These are phyloP conservation scores for Flammula alnicola DNA, from an alignment of 1,284 basidiomycete genomes.

Conservation along the genomic window DNA sequence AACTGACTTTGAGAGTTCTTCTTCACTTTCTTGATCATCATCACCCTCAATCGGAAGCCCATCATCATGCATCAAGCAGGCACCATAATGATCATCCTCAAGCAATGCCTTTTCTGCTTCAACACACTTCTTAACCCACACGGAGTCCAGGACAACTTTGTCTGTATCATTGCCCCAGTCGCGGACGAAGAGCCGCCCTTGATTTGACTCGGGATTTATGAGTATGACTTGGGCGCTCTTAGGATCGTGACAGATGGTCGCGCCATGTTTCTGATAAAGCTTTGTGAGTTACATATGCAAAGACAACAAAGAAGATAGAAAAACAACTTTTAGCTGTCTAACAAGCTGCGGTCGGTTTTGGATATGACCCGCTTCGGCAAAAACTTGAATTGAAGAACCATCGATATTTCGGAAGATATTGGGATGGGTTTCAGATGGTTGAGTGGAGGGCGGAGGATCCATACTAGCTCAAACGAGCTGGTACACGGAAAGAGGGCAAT, in stretches of 20 bases:
- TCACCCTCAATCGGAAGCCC: slow-evolving; percentile 44
- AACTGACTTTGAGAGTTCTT: slow-evolving; percentile 35
- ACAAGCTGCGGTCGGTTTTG: slow-evolving; percentile 54
- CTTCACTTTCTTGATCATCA: slow-evolving; percentile 40
- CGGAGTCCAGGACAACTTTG: slow-evolving; percentile 52
- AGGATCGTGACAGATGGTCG: slow-evolving; percentile 49
- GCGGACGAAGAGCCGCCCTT: slow-evolving; percentile 56
- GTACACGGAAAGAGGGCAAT: no score
- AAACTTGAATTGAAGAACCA: slow-evolving; percentile 39
- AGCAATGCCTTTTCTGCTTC: slow-evolving; percentile 46
- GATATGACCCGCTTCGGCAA: slow-evolving; percentile 58
- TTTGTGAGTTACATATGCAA: not conserved
- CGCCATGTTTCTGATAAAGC: slow-evolving; percentile 52
- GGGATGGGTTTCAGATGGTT: slow-evolving; percentile 14
- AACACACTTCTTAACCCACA: slow-evolving; percentile 49
- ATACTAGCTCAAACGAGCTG: slow-evolving; percentile 9
- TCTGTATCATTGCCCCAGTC: slow-evolving; percentile 55
- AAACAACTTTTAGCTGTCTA: slow-evolving; percentile 50
- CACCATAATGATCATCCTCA: slow-evolving; percentile 61
- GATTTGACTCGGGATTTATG: slow-evolving; percentile 54
- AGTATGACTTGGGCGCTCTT: slow-evolving; percentile 57
- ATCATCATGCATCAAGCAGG: slow-evolving; percentile 49
- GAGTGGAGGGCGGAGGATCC: slow-evolving; percentile 24
- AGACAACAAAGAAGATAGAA: slow-evolving; percentile 6
- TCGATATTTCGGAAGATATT: slow-evolving; percentile 35